Base-by-base conservation (phyloP, 208 protist genomes). In the Naegleria gruberi region DNA sequence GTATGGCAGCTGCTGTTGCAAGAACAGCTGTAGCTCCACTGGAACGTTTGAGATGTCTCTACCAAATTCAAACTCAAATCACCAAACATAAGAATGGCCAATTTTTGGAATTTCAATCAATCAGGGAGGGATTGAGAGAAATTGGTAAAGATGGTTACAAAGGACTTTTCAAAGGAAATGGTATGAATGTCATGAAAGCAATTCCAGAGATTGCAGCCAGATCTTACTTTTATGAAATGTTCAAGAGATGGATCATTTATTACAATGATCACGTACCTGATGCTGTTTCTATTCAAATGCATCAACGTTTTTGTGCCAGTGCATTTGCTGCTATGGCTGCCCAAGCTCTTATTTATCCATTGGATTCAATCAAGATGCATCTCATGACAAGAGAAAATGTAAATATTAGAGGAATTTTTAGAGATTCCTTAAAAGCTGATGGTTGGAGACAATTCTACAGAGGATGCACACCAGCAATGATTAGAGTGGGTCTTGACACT, bases 21-120 rank as follows among this genome's bases (percentile, higher is more conserved):
- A 93, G 96, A 15, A 97, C 96, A 19, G 89, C 96, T 44, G 97
- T 96, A 8, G 96, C 96, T 23, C 96, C 96, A 12, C 91, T 98
- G n/a, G 96, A 98, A 86, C 94, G 96, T 65, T 94, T 98, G 41
- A 97, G 97, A 91, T 94, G 96, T 40, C 96, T 98, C 87, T 95
- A 96, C n/a, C 96, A 97, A 85, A 95, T 82, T 34, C 73, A 82
- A 34, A 82, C 8, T 40, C 17, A 41, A 23, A n/a, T n/a, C n/a
- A n/a, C n/a, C n/a, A 82, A 40, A 40, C 8, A 82, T 5, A 23
- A 6, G 12, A 12, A 41, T 26, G 17, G 30, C 73, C 7, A 6
- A 7, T 7, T 82, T 26, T 34, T 82, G 7, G 34, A 82, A 82
- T 82, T 82, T 40, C 6, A 40, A 40, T 41, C 73, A 40, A 41